Percentiles rank a stretch among this genome's conserved stretches.
Conservation (phyloP, 345 rosid genomes). For the Murraya koenigii region DNA sequence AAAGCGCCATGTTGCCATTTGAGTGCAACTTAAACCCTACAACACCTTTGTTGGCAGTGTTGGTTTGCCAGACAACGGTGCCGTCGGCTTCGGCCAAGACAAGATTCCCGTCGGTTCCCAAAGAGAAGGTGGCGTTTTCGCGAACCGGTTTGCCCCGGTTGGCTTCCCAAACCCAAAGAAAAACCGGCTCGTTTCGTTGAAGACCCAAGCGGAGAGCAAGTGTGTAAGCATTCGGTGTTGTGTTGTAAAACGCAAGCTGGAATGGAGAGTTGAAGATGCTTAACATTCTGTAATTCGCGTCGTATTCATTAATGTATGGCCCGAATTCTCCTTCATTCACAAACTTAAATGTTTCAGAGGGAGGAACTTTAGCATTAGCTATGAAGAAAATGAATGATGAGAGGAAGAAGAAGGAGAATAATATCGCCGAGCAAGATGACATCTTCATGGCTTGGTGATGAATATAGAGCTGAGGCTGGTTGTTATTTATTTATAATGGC, state of each 20-base stretch:
- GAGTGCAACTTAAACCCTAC: slow-evolving; percentile 46
- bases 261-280: slow-evolving; percentile 29
- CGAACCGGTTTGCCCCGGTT: slow-evolving; percentile 54
- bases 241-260: slow-evolving; percentile 57
- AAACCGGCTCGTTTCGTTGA: not conserved
- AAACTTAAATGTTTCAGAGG: slow-evolving; percentile 26
- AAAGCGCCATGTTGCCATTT: slow-evolving; percentile 60
- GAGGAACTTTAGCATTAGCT: slow-evolving; percentile 35
- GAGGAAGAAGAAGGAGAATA: not conserved
- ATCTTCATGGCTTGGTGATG: not conserved
- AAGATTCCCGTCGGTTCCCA: slow-evolving; percentile 52
- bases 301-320: slow-evolving; percentile 30
- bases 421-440: not conserved
- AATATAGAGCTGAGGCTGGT: not conserved
- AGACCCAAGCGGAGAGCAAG: slow-evolving; percentile 48
- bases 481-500: not conserved
- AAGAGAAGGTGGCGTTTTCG: slow-evolving; percentile 51
- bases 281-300: slow-evolving; percentile 28
- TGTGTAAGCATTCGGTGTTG: slow-evolving; percentile 57
- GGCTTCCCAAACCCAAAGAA: slow-evolving; percentile 70
- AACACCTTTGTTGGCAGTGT: slow-evolving; percentile 56
- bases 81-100: slow-evolving; percentile 57
- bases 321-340: slow-evolving; percentile 43
- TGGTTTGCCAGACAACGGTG: slow-evolving; percentile 53
- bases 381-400: slow-evolving; percentile 12